Conservation (phyloP, 2,329 filamentous ascomycete genomes). For the Diaporthe velutina region DNA sequence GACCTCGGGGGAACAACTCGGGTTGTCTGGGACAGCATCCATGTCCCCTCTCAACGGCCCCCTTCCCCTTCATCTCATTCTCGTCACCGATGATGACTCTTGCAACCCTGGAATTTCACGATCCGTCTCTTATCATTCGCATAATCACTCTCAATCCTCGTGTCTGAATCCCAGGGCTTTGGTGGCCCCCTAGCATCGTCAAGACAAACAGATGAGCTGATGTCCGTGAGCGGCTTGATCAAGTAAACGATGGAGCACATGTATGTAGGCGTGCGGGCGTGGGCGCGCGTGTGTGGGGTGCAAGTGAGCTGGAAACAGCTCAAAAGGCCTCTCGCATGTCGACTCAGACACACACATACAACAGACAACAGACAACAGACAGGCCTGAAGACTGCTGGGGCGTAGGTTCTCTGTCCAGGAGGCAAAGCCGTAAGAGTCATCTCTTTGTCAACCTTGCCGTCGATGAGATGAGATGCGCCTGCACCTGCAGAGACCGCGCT, state of each 20-base stretch:
- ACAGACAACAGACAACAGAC: background rate
- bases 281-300: background rate
- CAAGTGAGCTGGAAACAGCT: slow-evolving; percentile 2
- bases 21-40: slow-evolving; percentile 22
- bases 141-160: slow-evolving; percentile 23
- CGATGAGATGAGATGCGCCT: slow-evolving; percentile 36
- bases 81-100: slow-evolving; percentile 25
- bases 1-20: slow-evolving; percentile 20
- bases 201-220: slow-evolving; percentile 2
- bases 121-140: background rate
- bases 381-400: background rate
- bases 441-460: slow-evolving; percentile 24
- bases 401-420: background rate
- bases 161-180: background rate
- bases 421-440: slow-evolving; percentile 20
- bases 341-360: background rate
- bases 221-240: background rate
- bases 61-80: slow-evolving; percentile 30
- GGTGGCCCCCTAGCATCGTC: background rate
- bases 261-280: background rate
- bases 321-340: slow-evolving; percentile 5
- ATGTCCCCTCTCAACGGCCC: slow-evolving; percentile 28
- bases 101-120: slow-evolving; percentile 20
- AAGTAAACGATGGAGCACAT: background rate
- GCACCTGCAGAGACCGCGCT: slow-evolving; percentile 34